phyloP scores from a whole-genome alignment of 2,329 filamentous ascomycete species.

The Arachnomyces sp. region DNA sequence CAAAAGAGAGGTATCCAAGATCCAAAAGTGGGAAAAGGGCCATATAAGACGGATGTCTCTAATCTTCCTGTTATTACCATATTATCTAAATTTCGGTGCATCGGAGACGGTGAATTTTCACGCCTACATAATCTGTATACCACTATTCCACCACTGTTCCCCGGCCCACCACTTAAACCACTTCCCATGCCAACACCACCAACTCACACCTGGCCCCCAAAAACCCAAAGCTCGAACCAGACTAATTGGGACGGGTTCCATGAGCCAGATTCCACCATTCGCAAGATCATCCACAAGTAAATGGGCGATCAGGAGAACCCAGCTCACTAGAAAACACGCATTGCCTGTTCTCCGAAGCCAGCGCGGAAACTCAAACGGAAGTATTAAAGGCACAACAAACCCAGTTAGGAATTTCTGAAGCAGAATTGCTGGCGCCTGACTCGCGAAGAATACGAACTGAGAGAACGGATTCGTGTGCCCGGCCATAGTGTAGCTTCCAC shows the following conservation, averaged over 20 bases:
- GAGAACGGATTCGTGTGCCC: constrained; percentile 49
- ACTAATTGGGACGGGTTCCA: constrained; percentile 75
- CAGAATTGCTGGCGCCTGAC: constrained; percentile 60
- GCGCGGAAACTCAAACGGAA: constrained; percentile 35
- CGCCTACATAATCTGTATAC: constrained; percentile 32
- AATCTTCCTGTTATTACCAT: too few relatives aligned
- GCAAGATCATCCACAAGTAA: constrained; percentile 71
- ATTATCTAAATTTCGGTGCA: neutral
- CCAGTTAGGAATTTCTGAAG: constrained; percentile 46
- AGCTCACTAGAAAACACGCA: constrained; percentile 53
- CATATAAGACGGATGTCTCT: too few relatives aligned
- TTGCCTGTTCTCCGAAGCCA: constrained; percentile 50
- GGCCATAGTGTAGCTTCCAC: constrained; percentile 61
- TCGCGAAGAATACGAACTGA: constrained; percentile 61
- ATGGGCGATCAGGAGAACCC: constrained; percentile 60
- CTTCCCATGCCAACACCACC: constrained; percentile 59
- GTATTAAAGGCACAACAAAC: constrained; percentile 25
- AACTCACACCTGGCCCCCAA: constrained; percentile 53
- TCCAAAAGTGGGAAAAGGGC: too few relatives aligned
- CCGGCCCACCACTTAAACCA: constrained; percentile 54
- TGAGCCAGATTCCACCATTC: constrained; percentile 66
- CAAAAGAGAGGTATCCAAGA: too few relatives aligned
- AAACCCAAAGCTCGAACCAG: constrained; percentile 58
- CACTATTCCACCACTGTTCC: constrained; percentile 57
- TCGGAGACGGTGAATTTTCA: neutral